Conservation (phyloP, 257 asterid species). For the Anisodus tanguticus region DNA sequence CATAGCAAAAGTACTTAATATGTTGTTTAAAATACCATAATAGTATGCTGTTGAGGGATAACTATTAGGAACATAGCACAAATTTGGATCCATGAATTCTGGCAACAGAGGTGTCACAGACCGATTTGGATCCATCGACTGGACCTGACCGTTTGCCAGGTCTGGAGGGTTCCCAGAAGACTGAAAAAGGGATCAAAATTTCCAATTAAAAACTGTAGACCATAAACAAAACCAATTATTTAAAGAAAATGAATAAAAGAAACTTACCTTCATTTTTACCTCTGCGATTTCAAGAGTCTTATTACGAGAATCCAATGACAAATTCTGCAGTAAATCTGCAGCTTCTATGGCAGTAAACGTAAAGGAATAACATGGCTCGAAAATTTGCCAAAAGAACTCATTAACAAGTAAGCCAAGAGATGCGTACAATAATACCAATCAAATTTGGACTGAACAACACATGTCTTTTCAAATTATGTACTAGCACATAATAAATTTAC, state of each 20-base stretch:
- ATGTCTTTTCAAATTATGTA: no score
- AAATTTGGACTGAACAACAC: neutral
- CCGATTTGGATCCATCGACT: constrained; percentile 39
- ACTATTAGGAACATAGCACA: constrained; percentile 53
- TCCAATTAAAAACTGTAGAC: neutral
- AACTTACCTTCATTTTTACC: constrained; percentile 49
- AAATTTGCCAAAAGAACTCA: neutral
- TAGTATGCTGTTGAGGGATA: constrained; percentile 56
- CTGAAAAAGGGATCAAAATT: constrained; percentile 30
- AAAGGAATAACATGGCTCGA: constrained; percentile 44
- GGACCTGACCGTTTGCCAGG: constrained; percentile 42
- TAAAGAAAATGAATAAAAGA: neutral
- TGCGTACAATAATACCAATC: neutral
- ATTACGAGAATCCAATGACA: constrained; percentile 60
- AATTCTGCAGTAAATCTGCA: constrained; percentile 63
- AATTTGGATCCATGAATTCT: constrained; percentile 54
- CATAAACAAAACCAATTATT: neutral
- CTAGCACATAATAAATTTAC: no score
- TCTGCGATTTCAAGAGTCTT: constrained; percentile 53
- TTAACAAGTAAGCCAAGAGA: neutral
- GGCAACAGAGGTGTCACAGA: constrained; percentile 53
- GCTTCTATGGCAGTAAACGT: constrained; percentile 54
- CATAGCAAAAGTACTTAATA: neutral
- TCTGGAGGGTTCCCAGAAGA: constrained; percentile 45
- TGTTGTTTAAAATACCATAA: constrained; percentile 31